Conservation (phyloP, 495 filamentous ascomycete genomes). For the Neurospora discreta region DNA sequence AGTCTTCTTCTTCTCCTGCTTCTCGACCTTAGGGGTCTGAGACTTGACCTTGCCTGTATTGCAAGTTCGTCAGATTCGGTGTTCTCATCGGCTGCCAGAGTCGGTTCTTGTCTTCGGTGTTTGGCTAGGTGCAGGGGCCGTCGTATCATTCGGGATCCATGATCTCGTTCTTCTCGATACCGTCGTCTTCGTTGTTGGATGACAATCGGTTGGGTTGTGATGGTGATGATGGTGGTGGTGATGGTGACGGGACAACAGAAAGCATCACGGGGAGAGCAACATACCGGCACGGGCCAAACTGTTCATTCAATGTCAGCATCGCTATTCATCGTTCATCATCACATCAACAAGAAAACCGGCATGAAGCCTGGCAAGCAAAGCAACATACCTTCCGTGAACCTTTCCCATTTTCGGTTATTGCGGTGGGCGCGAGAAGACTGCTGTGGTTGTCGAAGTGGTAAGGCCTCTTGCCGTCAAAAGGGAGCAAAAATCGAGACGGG, state of each 20-base stretch:
- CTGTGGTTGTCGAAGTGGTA: slow-evolving; percentile 7
- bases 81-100: background rate
- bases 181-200: background rate
- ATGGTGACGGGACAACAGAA: background rate
- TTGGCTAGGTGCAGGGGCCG: background rate
- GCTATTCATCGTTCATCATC: background rate
- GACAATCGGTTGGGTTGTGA: background rate
- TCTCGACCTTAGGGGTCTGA: slow-evolving; percentile 60
- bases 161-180: background rate
- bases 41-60: slow-evolving; percentile 37
- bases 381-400: slow-evolving; percentile 26
- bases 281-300: slow-evolving; percentile 30
- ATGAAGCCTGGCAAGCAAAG: background rate
- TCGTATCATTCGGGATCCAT: background rate
- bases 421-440: slow-evolving; percentile 13
- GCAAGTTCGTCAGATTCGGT: slow-evolving; percentile 4
- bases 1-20: slow-evolving; percentile 82
- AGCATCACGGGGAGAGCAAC: slow-evolving; percentile 3
- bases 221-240: background rate
- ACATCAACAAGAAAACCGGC: background rate
- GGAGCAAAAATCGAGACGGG: slow-evolving; percentile 2
- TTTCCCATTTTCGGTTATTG: slow-evolving; percentile 27
- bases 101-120: background rate
- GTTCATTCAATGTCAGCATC: slow-evolving; percentile 4
- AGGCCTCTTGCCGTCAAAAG: slow-evolving; percentile 1